phyloP scores from a whole-genome alignment of 345 rosid genomes.

The Murraya koenigii region DNA sequence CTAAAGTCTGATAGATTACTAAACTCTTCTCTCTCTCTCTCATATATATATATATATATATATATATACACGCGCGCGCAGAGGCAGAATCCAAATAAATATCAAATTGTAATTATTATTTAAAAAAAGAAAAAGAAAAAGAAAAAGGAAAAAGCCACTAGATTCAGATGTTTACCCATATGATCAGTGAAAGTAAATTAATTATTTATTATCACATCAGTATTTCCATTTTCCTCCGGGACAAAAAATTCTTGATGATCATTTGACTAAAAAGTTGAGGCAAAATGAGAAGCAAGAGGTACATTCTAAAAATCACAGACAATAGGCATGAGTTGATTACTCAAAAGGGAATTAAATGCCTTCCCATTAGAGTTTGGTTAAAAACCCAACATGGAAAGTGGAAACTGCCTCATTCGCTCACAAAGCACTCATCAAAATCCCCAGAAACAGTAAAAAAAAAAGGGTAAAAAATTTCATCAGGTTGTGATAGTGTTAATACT shows the following conservation, averaged over 20 bases:
- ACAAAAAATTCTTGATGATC: background rate
- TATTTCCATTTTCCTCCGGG: background rate
- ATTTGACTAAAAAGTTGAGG: background rate
- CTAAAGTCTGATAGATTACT: too few species aligned
- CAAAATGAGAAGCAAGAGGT: background rate
- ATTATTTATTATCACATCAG: background rate
- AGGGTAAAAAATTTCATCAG: too few species aligned
- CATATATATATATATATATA: too few species aligned
- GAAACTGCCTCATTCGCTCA: background rate
- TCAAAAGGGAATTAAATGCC: background rate
- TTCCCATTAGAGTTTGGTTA: background rate
- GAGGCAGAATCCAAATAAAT: too few species aligned
- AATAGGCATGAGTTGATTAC: background rate
- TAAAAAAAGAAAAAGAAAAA: too few species aligned
- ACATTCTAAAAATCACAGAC: background rate
- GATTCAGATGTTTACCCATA: background rate
- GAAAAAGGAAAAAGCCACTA: background rate
- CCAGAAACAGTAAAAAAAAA: background rate
- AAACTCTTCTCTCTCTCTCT: too few species aligned
- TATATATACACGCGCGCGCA: too few species aligned
- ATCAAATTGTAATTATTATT: too few species aligned
- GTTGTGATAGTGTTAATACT: background rate
- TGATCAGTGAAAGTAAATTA: background rate
- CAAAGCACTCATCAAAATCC: background rate
- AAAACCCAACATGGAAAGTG: slow-evolving; percentile 9